Conservation (phyloP, 2,329 filamentous ascomycete species). For the Venturia oleaginea region DNA sequence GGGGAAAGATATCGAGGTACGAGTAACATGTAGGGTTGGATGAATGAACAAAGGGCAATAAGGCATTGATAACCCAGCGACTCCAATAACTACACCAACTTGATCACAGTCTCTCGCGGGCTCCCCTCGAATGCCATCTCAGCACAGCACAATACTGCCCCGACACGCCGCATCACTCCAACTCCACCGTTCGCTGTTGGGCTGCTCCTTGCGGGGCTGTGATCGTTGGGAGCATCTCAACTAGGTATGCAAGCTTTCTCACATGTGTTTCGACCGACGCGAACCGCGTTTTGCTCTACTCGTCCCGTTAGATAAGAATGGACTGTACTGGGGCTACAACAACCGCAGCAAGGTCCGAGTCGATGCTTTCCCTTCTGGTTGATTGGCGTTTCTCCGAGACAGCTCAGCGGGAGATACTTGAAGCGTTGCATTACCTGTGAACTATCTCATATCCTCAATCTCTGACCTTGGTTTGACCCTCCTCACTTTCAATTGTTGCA, state of each 20-base stretch:
- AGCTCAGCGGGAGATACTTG: background rate
- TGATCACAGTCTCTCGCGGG: background rate
- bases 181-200: background rate
- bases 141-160: background rate
- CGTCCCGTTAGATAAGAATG: background rate
- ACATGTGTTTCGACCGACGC: slow-evolving; percentile 1
- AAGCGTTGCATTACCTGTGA: background rate
- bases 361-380: background rate
- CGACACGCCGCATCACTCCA: background rate
- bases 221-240: background rate
- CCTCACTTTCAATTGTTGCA: background rate
- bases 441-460: background rate
- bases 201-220: background rate
- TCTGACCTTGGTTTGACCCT: background rate
- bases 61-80: background rate
- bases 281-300: background rate
- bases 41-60: background rate
- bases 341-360: background rate
- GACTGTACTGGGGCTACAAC: background rate
- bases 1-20: background rate
- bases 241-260: background rate
- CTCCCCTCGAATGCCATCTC: background rate
- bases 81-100: background rate
- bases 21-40: background rate
- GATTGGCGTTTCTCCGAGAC: background rate